Evolutionary conservation across 139 green algal species (phyloP).

Genomic region (Picochlorum sp.): DNA sequence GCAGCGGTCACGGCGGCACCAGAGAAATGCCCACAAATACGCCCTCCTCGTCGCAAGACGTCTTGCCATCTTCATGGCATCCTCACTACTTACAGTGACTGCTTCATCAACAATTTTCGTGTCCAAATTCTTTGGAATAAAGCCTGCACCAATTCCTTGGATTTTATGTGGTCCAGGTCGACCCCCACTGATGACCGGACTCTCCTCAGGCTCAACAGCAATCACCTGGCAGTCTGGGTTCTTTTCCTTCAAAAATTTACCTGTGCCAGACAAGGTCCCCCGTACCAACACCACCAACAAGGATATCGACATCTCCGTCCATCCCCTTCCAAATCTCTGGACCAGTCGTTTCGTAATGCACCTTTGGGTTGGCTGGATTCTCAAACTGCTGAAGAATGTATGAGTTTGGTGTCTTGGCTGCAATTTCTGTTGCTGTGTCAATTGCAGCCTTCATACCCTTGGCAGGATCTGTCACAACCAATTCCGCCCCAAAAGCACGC

Average conservation of each 20-base stretch:
- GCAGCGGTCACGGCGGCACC: slow-evolving; percentile 40
- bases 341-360: slow-evolving; percentile 68
- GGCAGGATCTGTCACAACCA: slow-evolving; percentile 34
- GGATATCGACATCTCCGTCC: slow-evolving; percentile 74
- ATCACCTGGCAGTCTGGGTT: slow-evolving; percentile 57
- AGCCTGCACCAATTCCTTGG: slow-evolving; percentile 69
- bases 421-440: slow-evolving; percentile 86
- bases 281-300: slow-evolving; percentile 86
- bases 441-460: slow-evolving; percentile 69
- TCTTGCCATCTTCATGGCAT: slow-evolving; percentile 55
- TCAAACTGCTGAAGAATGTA: slow-evolving; percentile 61
- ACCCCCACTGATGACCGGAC: slow-evolving; percentile 51
- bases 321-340: slow-evolving; percentile 83
- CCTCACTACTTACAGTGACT: slow-evolving; percentile 55
- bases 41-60: slow-evolving; percentile 58
- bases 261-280: slow-evolving; percentile 77
- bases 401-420: slow-evolving; percentile 41
- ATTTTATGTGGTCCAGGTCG: slow-evolving; percentile 88
- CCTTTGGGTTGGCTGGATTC: slow-evolving; percentile 49
- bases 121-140: slow-evolving; percentile 81
- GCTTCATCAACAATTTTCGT: slow-evolving; percentile 74
- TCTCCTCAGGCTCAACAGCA: slow-evolving; percentile 76
- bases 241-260: slow-evolving; percentile 67
- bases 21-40: slow-evolving; percentile 59
- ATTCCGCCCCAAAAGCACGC: slow-evolving; percentile 65